Conservation (phyloP, 257 asterid species). For the Parsonsia alboflavescens region DNA sequence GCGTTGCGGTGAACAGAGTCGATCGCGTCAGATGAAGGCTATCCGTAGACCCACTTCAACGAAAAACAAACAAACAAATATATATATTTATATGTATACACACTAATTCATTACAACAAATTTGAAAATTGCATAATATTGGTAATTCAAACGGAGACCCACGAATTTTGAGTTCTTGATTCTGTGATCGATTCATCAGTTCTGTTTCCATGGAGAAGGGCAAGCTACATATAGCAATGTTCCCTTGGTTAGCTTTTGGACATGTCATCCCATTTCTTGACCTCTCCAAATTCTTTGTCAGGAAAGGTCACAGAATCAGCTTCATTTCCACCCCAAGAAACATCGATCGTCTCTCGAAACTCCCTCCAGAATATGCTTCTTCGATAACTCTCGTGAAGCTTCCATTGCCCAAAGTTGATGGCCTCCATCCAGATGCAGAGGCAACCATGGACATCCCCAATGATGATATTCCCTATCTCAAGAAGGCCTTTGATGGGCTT, state of each 20-base stretch:
- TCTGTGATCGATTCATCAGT: not conserved
- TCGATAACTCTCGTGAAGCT: constrained; percentile 28
- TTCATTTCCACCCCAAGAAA: constrained; percentile 46
- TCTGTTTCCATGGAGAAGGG: not conserved
- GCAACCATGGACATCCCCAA: constrained; percentile 25
- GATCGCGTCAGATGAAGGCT: too few relatives aligned
- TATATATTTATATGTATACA: too few relatives aligned
- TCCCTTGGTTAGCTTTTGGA: constrained; percentile 61
- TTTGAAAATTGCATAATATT: too few relatives aligned
- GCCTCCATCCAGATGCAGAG: constrained; percentile 20
- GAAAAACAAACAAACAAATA: too few relatives aligned
- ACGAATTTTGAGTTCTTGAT: too few relatives aligned
- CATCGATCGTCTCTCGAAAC: constrained; percentile 43
- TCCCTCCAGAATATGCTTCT: constrained; percentile 30
- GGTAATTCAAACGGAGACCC: too few relatives aligned
- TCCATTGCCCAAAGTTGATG: constrained; percentile 25
- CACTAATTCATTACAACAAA: too few relatives aligned
- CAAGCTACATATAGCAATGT: constrained; percentile 33
- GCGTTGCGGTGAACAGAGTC: too few relatives aligned
- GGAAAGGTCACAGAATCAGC: constrained; percentile 38
- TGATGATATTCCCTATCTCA: constrained; percentile 14
- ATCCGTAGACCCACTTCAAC: too few relatives aligned
- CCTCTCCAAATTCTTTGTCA: constrained; percentile 40
- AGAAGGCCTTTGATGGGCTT: constrained; percentile 22
- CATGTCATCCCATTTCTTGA: constrained; percentile 42